phyloP scores from a whole-genome alignment of 495 filamentous ascomycete species.

The Podospora sp. region DNA sequence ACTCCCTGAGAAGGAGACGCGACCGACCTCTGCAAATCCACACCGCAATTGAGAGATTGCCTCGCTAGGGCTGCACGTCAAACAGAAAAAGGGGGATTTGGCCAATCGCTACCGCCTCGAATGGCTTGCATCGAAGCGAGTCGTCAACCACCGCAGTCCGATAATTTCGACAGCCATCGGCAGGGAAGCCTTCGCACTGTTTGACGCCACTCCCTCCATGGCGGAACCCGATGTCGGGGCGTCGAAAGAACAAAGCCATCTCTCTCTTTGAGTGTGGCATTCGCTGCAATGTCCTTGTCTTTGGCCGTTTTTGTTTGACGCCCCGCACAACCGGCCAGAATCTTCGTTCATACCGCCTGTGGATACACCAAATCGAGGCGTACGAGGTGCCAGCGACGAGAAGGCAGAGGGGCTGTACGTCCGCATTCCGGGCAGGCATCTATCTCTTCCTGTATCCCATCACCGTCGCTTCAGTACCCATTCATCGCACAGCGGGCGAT shows the following conservation, averaged over 20 bases:
- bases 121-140: not conserved
- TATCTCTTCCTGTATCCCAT: not conserved
- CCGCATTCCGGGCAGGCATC: not conserved
- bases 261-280: not conserved
- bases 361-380: not conserved
- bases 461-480: not conserved
- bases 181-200: not conserved
- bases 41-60: too few relatives aligned
- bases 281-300: not conserved
- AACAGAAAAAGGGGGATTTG: too few relatives aligned
- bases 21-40: not conserved
- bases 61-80: too few relatives aligned
- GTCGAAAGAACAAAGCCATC: too few relatives aligned
- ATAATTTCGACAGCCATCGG: not conserved
- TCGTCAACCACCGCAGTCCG: not conserved
- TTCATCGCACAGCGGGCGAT: not conserved
- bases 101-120: too few relatives aligned
- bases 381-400: not conserved
- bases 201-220: not conserved
- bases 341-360: not conserved
- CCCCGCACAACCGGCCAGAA: not conserved
- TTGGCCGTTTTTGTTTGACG: not conserved
- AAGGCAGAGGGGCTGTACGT: not conserved
- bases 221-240: not conserved
- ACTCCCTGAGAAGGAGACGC: too few relatives aligned